Evolutionary conservation across 805 yeast genomes (phyloP), one percentile per base, ranked within the genome.

Genomic region (Wickerhamomyces alni): DNA sequence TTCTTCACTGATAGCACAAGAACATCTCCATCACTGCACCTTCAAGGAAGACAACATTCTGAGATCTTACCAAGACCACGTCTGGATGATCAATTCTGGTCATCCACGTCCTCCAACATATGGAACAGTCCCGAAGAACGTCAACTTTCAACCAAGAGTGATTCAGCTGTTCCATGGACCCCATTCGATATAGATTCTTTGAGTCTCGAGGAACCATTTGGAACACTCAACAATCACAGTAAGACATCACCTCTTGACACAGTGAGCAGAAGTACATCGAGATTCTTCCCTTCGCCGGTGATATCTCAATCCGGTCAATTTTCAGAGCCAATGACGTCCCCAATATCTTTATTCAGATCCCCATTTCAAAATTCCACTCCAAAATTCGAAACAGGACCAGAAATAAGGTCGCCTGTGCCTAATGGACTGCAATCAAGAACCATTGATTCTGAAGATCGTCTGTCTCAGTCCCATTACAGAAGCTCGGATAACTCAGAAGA

Each of bases 241-340:
- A 21, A 21, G 6, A 21, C 9, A 21, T 28, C 28, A 11, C 19
- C 40, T 5, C 27, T 17, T 16, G 17, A 32, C n/a, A 9, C 31
- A 7, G 12, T 45, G 27, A 44, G 41, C 25, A 17, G 47, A 22
- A 35, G 17, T 27, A 47, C 46, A 5, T 55, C 59, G 4, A 45
- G 59, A 30, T 55, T 55, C 38, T 55, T 55, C 38, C 59, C 59
- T 1, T 43, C 55, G 1, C 51, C 53, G 3, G 22, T 36, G 28
- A 41, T 46, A 10, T 44, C 44, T 11, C 53, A 51, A 18, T 43
- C 48, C 8, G 6, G 12, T 26, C 31, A 28, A 16, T n/a, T 28
- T 21, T 21, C 24, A 21, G 9, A 7, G 24, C 9, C 24, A 7
- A 21, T 21, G 24, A 9, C 6, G 9, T 7, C 24, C 9, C 9